Evolutionary conservation across 2,329 filamentous ascomycete species (phyloP), one percentile per base, ranked within the genome.

Genomic region (Colletotrichum sp.): DNA sequence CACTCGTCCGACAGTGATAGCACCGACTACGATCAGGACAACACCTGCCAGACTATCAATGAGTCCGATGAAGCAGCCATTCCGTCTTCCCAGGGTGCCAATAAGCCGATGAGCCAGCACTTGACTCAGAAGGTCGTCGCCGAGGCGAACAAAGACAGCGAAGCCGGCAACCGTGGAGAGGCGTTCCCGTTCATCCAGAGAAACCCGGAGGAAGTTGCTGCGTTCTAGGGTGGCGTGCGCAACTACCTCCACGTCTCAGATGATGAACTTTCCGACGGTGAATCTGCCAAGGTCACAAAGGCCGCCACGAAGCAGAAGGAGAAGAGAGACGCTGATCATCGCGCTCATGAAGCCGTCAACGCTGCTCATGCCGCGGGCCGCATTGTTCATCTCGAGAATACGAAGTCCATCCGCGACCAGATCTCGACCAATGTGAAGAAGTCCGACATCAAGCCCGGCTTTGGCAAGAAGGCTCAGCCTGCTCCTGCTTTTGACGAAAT

Each of bases 221-320:
- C 81, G 68, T 84, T 83, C 67, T 85, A 82, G 83, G 72, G 78
- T 12, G 76, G 80, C 76, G 81, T 84, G 24, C 80, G 83, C 24
- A 71, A 72, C 9, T 77, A 78, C 34, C 79, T 85, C 10, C 79
- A 80, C 68, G 80, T 84, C 36, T 78, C 81, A 16, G 82, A 84
- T 32, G 79, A 83, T 4, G 82, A 84, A 24, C 26, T 82, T 1
- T 73, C 71, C 2, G 71, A 69, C 18, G 9, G 13, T 5, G 74
- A 76, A 13, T 12, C 60, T n/a, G 28, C 28, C 4, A 76, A 48
- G 43, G 60, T 15, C 7, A 12, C 34, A 7, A 69, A 76, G 34
- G 34, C 30, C 8, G 13, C 7, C 12, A 59, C 65, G 18, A 61
- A 55, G 18, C 26, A 34, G 18, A 67, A 64, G 15, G 28, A 61